Percentiles rank a stretch among this genome's conserved stretches.
Evolutionary conservation across 257 asterid genomes (phyloP).

Genomic region (Haberlea rhodopensis): DNA sequence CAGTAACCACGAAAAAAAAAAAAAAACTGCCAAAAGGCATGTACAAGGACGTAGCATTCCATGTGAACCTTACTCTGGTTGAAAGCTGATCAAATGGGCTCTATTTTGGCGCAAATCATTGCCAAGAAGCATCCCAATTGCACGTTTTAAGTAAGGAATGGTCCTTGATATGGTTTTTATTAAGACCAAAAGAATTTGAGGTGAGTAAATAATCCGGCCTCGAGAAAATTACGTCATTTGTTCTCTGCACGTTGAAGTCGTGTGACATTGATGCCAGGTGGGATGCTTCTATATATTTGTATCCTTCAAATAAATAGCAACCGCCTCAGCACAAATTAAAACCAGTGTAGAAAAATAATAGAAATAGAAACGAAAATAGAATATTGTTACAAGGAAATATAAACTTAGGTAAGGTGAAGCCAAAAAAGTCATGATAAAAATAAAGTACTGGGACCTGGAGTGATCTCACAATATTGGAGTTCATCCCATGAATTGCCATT

Average conservation of each 20-base stretch:
- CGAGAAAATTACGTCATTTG: conserved; percentile 32
- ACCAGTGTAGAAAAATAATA: background rate
- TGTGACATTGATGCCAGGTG: conserved; percentile 17
- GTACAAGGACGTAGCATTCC: conserved; percentile 26
- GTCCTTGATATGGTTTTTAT: conserved; percentile 32
- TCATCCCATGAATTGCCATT: conserved; percentile 52
- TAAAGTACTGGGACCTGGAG: conserved; percentile 39
- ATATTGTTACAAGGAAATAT: background rate
- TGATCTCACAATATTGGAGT: conserved; percentile 34
- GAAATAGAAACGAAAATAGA: background rate
- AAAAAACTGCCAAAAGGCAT: conserved; percentile 13
- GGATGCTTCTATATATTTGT: conserved; percentile 29
- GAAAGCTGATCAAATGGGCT: conserved; percentile 23
- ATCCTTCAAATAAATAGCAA: conserved; percentile 33
- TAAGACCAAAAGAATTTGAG: conserved; percentile 44
- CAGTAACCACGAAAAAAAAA: conserved; percentile 16
- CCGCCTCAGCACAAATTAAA: conserved; percentile 19
- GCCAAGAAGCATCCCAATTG: conserved; percentile 23
- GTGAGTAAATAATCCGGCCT: conserved; percentile 56
- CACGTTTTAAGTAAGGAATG: conserved; percentile 26
- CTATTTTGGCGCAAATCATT: no score
- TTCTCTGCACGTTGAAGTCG: conserved; percentile 25
- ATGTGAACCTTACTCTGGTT: conserved; percentile 8
- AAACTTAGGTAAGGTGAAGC: background rate
- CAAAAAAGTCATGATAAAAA: background rate